Percentiles rank a stretch among this genome's conserved stretches.
Evolutionary conservation across 805 yeast genomes (phyloP).

Genomic region (Yarrowia yakushimensis): DNA sequence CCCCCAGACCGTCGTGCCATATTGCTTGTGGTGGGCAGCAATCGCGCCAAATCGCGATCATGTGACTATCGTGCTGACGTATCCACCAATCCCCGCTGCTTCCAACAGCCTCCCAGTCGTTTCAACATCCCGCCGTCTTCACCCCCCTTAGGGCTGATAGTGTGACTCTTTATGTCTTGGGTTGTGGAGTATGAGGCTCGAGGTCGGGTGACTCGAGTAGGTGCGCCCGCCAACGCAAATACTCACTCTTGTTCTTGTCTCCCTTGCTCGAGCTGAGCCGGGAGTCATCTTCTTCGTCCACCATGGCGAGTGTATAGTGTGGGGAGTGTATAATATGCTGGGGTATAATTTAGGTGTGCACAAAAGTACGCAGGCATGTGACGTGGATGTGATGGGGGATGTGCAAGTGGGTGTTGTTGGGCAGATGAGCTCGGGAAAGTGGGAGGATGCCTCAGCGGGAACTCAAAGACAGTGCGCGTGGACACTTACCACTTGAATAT

Average conservation of each 20-base stretch:
- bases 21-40: not conserved
- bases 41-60: not conserved
- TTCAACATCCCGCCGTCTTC: not conserved
- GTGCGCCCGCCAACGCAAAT: not conserved
- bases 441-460: not conserved
- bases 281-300: slow-evolving; percentile 25
- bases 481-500: not conserved
- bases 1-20: not conserved
- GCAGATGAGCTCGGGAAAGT: not conserved
- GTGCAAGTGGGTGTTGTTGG: not conserved
- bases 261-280: slow-evolving; percentile 26
- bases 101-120: not conserved
- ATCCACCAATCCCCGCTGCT: not conserved
- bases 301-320: slow-evolving; percentile 24
- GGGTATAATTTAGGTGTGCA: slow-evolving; percentile 25
- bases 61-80: not conserved
- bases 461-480: not conserved
- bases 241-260: slow-evolving; percentile 25
- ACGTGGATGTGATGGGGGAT: slow-evolving; percentile 2
- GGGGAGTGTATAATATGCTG: slow-evolving; percentile 23
- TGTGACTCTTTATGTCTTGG: not conserved
- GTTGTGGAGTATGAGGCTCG: not conserved
- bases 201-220: not conserved
- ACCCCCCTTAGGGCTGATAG: not conserved
- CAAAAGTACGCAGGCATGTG: slow-evolving; percentile 25